These are phyloP conservation scores for Polychytrium aggregatum DNA, from an alignment of 192 early-diverging fungal species.

Conservation along the genomic window DNA sequence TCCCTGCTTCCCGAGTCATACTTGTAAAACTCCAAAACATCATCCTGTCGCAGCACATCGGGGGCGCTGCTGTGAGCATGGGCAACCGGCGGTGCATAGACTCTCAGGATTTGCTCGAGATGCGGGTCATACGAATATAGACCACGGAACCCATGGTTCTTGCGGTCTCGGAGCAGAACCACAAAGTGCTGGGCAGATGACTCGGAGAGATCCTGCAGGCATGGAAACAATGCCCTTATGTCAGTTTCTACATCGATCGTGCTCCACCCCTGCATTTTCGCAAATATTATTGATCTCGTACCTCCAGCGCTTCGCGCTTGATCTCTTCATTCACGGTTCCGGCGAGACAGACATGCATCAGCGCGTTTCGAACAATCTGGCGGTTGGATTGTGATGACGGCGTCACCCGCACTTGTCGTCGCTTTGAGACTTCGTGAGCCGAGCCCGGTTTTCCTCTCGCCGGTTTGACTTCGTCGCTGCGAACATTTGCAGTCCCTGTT, in stretches of 20 bases:
- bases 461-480: no score
- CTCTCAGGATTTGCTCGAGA: conserved; percentile 23
- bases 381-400: conserved; percentile 25
- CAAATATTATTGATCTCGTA: conserved; percentile 6
- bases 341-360: conserved; percentile 41
- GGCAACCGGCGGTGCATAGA: no score
- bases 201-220: conserved; percentile 25
- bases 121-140: conserved; percentile 36
- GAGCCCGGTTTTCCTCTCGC: no score
- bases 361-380: conserved; percentile 35
- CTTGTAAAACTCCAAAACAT: conserved; percentile 39
- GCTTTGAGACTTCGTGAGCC: background rate
- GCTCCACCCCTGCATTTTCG: background rate
- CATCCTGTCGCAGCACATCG: conserved; percentile 12
- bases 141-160: conserved; percentile 38
- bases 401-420: background rate
- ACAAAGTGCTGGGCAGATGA: conserved; percentile 31
- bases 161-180: conserved; percentile 32
- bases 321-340: conserved; percentile 33
- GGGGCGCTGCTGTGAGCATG: conserved; percentile 17
- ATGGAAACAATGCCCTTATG: conserved; percentile 2
- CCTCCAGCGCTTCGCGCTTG: conserved; percentile 36
- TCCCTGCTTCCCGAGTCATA: conserved; percentile 36
- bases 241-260: background rate
- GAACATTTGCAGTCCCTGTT: no score